Base-by-base conservation (phyloP, 1,284 basidiomycete species). In the Fomitopsis pinicola region DNA sequence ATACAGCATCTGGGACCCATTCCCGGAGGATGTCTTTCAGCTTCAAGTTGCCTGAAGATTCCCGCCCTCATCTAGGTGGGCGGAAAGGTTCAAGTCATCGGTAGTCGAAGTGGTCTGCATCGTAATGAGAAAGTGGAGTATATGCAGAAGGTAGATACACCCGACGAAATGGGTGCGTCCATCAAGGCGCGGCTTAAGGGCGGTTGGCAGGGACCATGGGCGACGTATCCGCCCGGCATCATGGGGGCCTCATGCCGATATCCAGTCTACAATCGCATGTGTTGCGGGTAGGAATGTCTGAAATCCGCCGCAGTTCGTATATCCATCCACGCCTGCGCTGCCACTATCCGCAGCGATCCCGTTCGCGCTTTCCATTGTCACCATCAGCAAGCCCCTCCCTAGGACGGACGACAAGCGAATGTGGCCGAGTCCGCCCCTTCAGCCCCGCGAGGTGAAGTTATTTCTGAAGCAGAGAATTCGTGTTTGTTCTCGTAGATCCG, bases 301-400 rank as follows among this genome's bases (percentile, higher is more conserved):
- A 35, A 26, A 26, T 48, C 40, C 38, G 15, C 55, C 26, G 35
- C 17, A 45, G 52, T 54, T 54, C 52, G 38, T 35, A 9, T 42
- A 50, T n/a, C 61, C 61, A 8, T n/a, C 56, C 22, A 44, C 64
- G 17, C 19, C 52, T 7, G 48, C 30, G 17, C 59, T 64, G 15
- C 68, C 67, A 2, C 55, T 68, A n/a, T 60, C 62, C 40, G 65
- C 68, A 0, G 44, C 60, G 3, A 67, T 69, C 22, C 68, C 68
- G 3, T 63, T 67, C 57, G 54, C 57, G 8, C 52, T 69, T 2
- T 62, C 56, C 15, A 50, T 69, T 17, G 38, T 58, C n/a, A 69
- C 66, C 2, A 42, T 60, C n/a, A 60, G 63, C 19, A 66, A 65
- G 44, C 53, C 61, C 12, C 58, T 59, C 42, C 64, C 62, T 36